Evolutionary conservation across 2,329 filamentous ascomycete genomes (phyloP).

Genomic region (Fusarium staphyleae): DNA sequence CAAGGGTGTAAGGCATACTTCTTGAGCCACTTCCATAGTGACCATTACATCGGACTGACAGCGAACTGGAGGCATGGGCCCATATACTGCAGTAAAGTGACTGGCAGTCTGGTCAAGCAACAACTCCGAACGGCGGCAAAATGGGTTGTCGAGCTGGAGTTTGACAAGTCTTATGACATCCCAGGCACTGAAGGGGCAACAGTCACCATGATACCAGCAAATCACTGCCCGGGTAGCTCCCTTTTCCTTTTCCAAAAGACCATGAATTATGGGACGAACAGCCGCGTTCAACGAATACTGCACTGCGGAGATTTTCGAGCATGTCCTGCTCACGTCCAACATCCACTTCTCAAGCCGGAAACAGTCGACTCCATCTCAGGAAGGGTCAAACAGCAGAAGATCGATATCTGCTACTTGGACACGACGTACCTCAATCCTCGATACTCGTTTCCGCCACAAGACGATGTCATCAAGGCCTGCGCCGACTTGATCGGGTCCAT

Average conservation of each 20-base stretch:
- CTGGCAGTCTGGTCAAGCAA: constrained; percentile 84
- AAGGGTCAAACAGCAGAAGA: constrained; percentile 79
- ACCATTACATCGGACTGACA: constrained; percentile 93
- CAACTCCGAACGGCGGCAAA: constrained; percentile 86
- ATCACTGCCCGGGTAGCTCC: constrained; percentile 95
- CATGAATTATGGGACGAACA: constrained; percentile 64
- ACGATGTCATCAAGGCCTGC: constrained; percentile 86
- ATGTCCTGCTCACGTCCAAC: constrained; percentile 81
- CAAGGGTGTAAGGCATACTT: constrained; percentile 95
- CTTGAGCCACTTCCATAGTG: constrained; percentile 96
- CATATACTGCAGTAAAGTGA: constrained; percentile 95
- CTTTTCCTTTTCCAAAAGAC: constrained; percentile 90
- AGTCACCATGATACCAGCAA: constrained; percentile 95
- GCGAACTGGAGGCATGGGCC: constrained; percentile 90
- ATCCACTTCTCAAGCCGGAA: constrained; percentile 82
- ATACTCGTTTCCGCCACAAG: constrained; percentile 90
- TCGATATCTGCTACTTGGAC: constrained; percentile 95
- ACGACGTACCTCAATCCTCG: constrained; percentile 96
- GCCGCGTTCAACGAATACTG: constrained; percentile 77
- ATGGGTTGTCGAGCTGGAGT: constrained; percentile 85
- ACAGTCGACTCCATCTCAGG: constrained; percentile 73
- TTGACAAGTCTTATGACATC: constrained; percentile 79
- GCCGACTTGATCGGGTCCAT: constrained; percentile 85
- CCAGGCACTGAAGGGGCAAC: constrained; percentile 81
- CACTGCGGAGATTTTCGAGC: constrained; percentile 97